Base-by-base conservation (phyloP, 75 land plant species). In the Chamaecyparis obtusa region DNA sequence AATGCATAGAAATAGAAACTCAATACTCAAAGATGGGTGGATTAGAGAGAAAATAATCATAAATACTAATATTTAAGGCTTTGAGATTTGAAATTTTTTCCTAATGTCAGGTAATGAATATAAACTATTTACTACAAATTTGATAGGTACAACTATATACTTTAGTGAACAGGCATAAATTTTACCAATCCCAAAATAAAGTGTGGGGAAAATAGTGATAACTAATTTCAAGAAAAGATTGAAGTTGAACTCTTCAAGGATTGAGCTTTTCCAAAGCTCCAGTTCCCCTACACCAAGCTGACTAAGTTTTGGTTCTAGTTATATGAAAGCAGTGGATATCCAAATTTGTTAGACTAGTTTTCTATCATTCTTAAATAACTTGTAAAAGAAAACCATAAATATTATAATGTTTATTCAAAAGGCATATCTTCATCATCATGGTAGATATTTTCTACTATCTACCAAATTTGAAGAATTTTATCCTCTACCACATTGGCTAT, bases 401-500 rank as follows among this genome's bases (percentile, higher is more conserved):
- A 30, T 71, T 9, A 71, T 71, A 71, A 32, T 71, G 91, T 55
- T 32, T 94, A 92, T 32, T 93, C 96, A 7, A 80, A 87, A 30
- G 92, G 93, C 51, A 91, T 35, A 86, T 94, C 97, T 85, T 95
- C 97, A 69, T 95, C 97, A 79, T 96, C 98, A 49, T 96, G 98
- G 89, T 96, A 96, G 35, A 96, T 96, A 89, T 96, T 96, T 90
- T 96, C 98, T 0, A 97, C 98, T 97, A 96, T 96, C 87, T 96
- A 95, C 98, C 98, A 96, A 48, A 96, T 95, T 74, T 96, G 98
- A 14, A 96, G 93, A 76, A 96, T 96, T 86, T 96, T 96, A 78
- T 96, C 98, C 81, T 96, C 98, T 5, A 97, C 98, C 21, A 96
- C 98, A 83, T 97, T 96, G 39, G 98, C 94, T 86, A 96, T 88